A percentile compares a stretch with the other conserved stretches of the same genome.
These are phyloP conservation scores for Sporothrix brasiliensis DNA, from an alignment of 2,329 filamentous ascomycete species.

Conservation along the genomic window DNA sequence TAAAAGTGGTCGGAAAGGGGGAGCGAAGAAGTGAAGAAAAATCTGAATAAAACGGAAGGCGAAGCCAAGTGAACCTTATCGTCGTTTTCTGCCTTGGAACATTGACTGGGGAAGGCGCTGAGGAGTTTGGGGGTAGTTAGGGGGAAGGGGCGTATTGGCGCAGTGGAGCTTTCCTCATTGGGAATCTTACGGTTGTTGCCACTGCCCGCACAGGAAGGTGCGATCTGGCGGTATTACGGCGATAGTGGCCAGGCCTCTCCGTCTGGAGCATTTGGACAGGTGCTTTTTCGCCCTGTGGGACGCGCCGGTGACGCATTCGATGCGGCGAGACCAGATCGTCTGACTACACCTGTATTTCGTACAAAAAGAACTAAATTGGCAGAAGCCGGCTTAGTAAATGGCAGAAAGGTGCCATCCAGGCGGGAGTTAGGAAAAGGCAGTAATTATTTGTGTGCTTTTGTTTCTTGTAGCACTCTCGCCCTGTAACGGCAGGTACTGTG, in stretches of 20 bases:
- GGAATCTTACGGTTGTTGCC: not conserved
- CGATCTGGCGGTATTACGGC: not conserved
- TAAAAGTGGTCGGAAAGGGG: not conserved
- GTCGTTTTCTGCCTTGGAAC: conserved; percentile 24
- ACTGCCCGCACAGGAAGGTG: conserved; percentile 10
- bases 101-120: conserved; percentile 14
- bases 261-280: not conserved
- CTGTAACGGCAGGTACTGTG: not conserved
- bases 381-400: conserved; percentile 1
- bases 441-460: not conserved
- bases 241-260: not conserved
- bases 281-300: not conserved
- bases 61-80: conserved; percentile 16
- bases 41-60: not conserved
- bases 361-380: not conserved
- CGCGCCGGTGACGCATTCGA: conserved; percentile 12
- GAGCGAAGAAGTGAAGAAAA: not conserved
- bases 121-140: not conserved
- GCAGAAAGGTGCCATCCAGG: not conserved
- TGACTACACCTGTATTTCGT: not conserved
- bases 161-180: conserved; percentile 20
- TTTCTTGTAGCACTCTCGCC: no score
- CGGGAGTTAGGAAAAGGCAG: not conserved
- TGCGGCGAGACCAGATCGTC: not conserved
- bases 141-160: conserved; percentile 18